Evolutionary conservation across 2,329 filamentous ascomycete species (phyloP).

Genomic region (Penicillium sp.): DNA sequence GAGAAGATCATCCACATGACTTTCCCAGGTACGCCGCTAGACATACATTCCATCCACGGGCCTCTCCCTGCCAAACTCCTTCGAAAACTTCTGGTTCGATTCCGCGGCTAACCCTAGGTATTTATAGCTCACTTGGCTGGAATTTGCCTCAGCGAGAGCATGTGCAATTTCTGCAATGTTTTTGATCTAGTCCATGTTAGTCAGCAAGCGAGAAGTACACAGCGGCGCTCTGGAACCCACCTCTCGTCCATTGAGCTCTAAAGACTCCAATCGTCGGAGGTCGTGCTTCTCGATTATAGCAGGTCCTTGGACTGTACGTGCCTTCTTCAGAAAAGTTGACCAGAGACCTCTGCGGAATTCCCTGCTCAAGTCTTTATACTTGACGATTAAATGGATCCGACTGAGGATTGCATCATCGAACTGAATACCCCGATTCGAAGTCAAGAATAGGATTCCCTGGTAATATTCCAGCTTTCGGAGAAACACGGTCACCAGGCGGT

Average conservation of each 20-base stretch:
- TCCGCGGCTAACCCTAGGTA: background rate
- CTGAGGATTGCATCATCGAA: background rate
- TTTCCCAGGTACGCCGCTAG: slow-evolving; percentile 1
- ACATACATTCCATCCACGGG: slow-evolving; percentile 1
- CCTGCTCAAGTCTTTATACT: background rate
- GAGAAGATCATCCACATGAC: background rate
- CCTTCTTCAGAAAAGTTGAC: background rate
- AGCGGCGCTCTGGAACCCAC: no score
- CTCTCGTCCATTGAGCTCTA: no score
- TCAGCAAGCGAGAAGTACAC: no score
- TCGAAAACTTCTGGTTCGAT: background rate
- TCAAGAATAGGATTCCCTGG: slow-evolving; percentile 2
- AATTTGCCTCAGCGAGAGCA: background rate
- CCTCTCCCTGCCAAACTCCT: background rate
- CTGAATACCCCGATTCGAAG: slow-evolving; percentile 1
- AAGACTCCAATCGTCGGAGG: no score
- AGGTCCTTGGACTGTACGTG: no score
- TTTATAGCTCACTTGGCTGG: background rate
- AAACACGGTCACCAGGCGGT: background rate
- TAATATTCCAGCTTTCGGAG: slow-evolving; percentile 7
- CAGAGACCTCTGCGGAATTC: background rate
- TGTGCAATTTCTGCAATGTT: background rate
- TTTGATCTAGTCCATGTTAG: no score
- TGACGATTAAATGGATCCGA: background rate
- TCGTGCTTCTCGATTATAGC: no score